Evolutionary conservation across 2,329 filamentous ascomycete genomes (phyloP).

Genomic region (Lachnum nothofagi): DNA sequence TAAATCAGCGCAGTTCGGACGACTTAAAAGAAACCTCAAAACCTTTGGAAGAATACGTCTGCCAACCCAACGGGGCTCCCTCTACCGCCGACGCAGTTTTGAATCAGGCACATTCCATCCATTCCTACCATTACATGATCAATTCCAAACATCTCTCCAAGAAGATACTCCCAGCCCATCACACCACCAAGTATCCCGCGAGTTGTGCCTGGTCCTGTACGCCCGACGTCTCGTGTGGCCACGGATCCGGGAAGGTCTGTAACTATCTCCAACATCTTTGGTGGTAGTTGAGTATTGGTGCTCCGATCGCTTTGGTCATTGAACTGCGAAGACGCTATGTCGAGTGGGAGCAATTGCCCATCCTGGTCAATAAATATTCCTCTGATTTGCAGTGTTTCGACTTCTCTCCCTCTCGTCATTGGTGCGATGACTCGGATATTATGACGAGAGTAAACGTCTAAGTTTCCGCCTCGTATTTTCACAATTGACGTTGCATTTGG

Average conservation of each 20-base stretch:
- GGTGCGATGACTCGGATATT: constrained; percentile 27
- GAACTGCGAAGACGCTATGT: background rate
- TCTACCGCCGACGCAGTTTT: constrained; percentile 32
- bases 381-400: constrained; percentile 24
- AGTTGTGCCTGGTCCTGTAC: constrained; percentile 8
- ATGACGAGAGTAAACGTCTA: constrained; percentile 16
- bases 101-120: constrained; percentile 34
- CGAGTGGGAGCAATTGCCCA: constrained; percentile 17
- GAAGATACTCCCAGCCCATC: constrained; percentile 34
- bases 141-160: constrained; percentile 35
- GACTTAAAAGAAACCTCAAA: background rate
- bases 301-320: background rate
- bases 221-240: constrained; percentile 11
- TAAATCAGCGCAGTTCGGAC: constrained; percentile 9
- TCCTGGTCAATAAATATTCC: constrained; percentile 26
- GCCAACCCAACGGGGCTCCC: constrained; percentile 26
- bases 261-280: constrained; percentile 31
- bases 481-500: constrained; percentile 23
- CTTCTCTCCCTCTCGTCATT: constrained; percentile 15
- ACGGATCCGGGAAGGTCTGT: constrained; percentile 30
- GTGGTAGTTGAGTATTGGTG: background rate
- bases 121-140: constrained; percentile 33
- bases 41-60: constrained; percentile 30
- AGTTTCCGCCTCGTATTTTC: constrained; percentile 13
- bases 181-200: constrained; percentile 22